Evolutionary conservation across 2,329 filamentous ascomycete species (phyloP).

Genomic region (Fusarium liriodendri): DNA sequence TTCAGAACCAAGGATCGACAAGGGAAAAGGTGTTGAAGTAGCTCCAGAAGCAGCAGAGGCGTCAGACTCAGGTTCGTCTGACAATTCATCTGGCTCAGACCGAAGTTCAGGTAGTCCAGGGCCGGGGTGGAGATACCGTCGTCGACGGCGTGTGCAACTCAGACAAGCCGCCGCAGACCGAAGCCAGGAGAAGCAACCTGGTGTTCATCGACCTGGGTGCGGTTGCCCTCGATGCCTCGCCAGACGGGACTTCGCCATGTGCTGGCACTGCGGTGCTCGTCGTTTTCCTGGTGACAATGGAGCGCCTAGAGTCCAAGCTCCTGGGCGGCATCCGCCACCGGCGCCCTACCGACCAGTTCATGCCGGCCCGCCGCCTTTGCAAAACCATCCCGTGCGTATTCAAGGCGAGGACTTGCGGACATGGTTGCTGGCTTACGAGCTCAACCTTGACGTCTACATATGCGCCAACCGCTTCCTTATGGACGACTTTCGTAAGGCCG

Average conservation of each 20-base stretch:
- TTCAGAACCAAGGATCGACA: constrained; percentile 46
- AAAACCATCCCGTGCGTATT: constrained; percentile 45
- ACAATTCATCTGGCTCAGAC: constrained; percentile 34
- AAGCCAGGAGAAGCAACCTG: constrained; percentile 54
- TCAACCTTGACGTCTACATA: constrained; percentile 62
- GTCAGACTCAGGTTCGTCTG: constrained; percentile 49
- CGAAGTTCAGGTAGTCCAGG: constrained; percentile 31
- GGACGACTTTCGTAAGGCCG: constrained; percentile 56
- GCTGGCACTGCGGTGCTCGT: constrained; percentile 40
- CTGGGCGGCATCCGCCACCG: not conserved
- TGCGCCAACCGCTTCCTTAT: constrained; percentile 61
- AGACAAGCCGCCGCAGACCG: constrained; percentile 23
- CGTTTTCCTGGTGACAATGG: constrained; percentile 22
- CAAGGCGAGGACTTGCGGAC: constrained; percentile 58
- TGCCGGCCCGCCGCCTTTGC: not conserved
- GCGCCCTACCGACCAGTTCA: not conserved
- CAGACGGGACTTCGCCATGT: constrained; percentile 32
- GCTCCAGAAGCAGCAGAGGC: constrained; percentile 41
- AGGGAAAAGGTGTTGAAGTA: constrained; percentile 54
- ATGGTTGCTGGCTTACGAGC: constrained; percentile 59
- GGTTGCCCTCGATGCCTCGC: constrained; percentile 54
- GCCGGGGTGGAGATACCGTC: constrained; percentile 26
- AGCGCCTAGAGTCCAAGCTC: not conserved
- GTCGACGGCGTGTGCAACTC: constrained; percentile 23
- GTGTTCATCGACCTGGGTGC: constrained; percentile 58